Evolutionary conservation across 306 rosid species (phyloP), one percentile per base, ranked within the genome.

Genomic region (Castanea crenata): DNA sequence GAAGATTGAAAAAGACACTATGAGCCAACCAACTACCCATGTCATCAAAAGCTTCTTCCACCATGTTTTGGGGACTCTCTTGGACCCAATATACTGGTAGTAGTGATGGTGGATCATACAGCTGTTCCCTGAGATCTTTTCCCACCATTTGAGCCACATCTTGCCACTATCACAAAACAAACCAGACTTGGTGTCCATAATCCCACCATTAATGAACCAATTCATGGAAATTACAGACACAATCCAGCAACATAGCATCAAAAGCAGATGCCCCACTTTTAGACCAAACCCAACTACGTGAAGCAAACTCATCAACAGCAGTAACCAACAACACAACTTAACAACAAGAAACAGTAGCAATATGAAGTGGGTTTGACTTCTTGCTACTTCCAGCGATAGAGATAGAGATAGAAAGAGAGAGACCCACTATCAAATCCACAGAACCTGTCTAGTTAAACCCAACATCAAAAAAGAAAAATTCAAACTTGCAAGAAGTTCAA

Each of bases 231-330:
- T 79, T 77, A 91, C 71, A 69, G 89, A 88, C 69, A 88, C 76
- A 84, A 89, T 31, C 93, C 92, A 92, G 82, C 79, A 90, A 83
- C 96, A 89, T 84, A 89, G 86, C 89, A 83, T 80, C 93, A 80
- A 93, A 82, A 92, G 78, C 41, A 92, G 90, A 91, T 89, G 98
- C 87, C 96, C 97, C 88, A 89, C 89, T 79, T 89, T 91, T 67
- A 90, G 86, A 72, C 92, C 88, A 83, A 91, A 92, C 79, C 91
- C 99, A 85, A 89, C 89, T 25, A 95, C 91, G 93, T 84, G 89
- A 76, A 91, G 82, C 81, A 91, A 82, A 84, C 93, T 90, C 97
- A 94, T 91, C 92, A 87, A 91, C 89, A 68, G 83, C 86, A 84
- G 87, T 81, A 86, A 78, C 86, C 89, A 87, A 85, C 87, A 81